These are phyloP conservation scores for Epichloe sibirici DNA, from an alignment of 2,329 filamentous ascomycete species.

Conservation along the genomic window DNA sequence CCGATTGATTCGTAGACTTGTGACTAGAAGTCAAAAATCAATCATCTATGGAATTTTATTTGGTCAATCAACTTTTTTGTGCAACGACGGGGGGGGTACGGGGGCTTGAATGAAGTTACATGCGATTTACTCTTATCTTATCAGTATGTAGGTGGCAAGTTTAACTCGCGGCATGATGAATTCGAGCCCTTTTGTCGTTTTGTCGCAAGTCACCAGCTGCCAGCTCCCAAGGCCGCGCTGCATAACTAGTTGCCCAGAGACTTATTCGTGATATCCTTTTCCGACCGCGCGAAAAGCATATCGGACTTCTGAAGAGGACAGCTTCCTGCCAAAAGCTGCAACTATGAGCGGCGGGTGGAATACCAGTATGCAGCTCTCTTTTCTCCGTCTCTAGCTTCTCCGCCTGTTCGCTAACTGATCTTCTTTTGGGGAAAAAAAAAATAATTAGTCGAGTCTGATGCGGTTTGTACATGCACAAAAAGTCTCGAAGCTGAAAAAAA, in stretches of 20 bases:
- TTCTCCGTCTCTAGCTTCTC: not conserved
- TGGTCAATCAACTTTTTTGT: too few relatives aligned
- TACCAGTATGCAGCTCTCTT: conserved; percentile 48
- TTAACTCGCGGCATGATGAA: not conserved
- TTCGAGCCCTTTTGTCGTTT: not conserved
- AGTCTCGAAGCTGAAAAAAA: not conserved
- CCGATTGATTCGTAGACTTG: too few relatives aligned
- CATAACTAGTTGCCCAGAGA: too few relatives aligned
- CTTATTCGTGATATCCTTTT: not conserved
- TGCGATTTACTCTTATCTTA: not conserved
- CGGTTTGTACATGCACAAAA: conserved; percentile 44
- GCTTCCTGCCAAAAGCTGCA: not conserved
- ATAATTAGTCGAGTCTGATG: conserved; percentile 74
- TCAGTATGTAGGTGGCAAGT: not conserved
- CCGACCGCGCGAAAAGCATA: not conserved
- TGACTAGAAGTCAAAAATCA: too few relatives aligned
- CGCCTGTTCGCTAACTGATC: conserved; percentile 1
- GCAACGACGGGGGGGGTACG: too few relatives aligned
- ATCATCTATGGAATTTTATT: too few relatives aligned
- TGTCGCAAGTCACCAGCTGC: not conserved
- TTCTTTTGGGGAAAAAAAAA: not conserved
- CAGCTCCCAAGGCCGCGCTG: not conserved
- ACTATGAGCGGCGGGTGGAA: conserved; percentile 80
- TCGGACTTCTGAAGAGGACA: too few relatives aligned
- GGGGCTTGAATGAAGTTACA: too few relatives aligned